Percentiles rank a stretch among this genome's conserved stretches.
Conservation (phyloP, 208 protist species). For the Acanthamoeba triangularis region DNA sequence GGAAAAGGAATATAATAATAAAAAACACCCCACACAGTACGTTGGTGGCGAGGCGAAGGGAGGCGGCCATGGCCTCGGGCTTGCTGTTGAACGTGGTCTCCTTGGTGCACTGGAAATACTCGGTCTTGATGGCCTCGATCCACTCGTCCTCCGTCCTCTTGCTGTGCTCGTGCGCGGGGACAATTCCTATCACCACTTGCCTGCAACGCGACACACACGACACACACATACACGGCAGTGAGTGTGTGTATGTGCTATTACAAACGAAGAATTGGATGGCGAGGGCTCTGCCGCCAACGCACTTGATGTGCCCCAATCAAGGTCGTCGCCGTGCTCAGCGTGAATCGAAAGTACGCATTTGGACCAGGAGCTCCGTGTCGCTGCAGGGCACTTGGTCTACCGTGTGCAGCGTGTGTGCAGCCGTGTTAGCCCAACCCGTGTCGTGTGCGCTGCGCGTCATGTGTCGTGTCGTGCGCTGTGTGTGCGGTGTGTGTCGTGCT, state of each 20-base stretch:
- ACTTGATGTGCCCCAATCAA: slow-evolving; percentile 21
- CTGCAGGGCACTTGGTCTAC: neutral
- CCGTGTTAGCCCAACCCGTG: neutral
- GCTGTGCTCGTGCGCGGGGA: neutral
- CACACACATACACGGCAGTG: too few relatives aligned
- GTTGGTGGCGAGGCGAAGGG: neutral
- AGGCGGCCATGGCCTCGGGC: slow-evolving; percentile 6
- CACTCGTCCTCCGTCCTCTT: slow-evolving; percentile 67
- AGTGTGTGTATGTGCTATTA: neutral
- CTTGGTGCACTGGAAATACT: neutral
- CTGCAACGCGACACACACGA: neutral
- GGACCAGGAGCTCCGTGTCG: slow-evolving; percentile 45
- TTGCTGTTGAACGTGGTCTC: neutral
- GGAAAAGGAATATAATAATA: neutral
- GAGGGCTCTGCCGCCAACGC: neutral
- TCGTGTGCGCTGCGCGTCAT: neutral
- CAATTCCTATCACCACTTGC: neutral
- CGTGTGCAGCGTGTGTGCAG: too few relatives aligned
- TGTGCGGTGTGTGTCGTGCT: too few relatives aligned
- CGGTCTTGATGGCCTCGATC: slow-evolving; percentile 4
- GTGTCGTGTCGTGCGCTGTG: neutral
- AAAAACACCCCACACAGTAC: neutral
- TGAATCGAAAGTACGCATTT: neutral
- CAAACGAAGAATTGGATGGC: neutral
- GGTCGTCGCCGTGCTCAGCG: neutral